Base-by-base conservation (phyloP, 345 rosid genomes). In the Balakata baccata region DNA sequence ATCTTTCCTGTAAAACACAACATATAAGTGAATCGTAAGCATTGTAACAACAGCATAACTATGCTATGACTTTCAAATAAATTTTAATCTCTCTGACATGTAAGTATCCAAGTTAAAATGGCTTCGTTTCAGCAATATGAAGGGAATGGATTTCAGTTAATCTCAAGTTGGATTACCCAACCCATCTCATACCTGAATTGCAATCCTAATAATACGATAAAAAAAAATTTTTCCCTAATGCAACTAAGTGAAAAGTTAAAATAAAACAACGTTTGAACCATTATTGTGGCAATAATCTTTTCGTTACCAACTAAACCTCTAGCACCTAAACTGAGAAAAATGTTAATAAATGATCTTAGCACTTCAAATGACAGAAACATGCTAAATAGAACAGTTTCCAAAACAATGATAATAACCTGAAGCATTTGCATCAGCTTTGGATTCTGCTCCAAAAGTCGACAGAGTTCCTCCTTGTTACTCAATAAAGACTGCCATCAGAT, bases 361-460 rank as follows among this genome's bases (percentile, higher is more conserved):
- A 50, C 47, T 34, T 41, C 17, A 41, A 52, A 62, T 12, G 62
- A 39, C 58, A 45, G 52, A 14, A 54, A 62, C 25, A 47, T 20
- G 53, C 14, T 14, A 47, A 22, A 43, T 43, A 14, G 22, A 43
- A 8, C 45, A 58, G 22, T 25, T 50, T 23, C 12, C 3, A 18
- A 12, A 23, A 20, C 3, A 66, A 59, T 34, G 23, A 71, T 34
- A 34, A 18, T 54, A 68, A 93, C 99, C 99, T 95, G 97, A 79
- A 95, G 97, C 98, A 95, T 91, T 87, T 93, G 94, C 96, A 95
- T 91, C 77, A 95, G 56, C 77, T 90, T 95, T 10, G 99, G 99
- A 81, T 95, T 89, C 78, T 90, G 96, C 87, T 95, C 98, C 91
- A 95, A 75, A 79, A 95, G 94, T 85, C 94, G 92, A 87, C 98